phyloP scores from a whole-genome alignment of 768 basidiomycete genomes.

The Scleroderma bovista region DNA sequence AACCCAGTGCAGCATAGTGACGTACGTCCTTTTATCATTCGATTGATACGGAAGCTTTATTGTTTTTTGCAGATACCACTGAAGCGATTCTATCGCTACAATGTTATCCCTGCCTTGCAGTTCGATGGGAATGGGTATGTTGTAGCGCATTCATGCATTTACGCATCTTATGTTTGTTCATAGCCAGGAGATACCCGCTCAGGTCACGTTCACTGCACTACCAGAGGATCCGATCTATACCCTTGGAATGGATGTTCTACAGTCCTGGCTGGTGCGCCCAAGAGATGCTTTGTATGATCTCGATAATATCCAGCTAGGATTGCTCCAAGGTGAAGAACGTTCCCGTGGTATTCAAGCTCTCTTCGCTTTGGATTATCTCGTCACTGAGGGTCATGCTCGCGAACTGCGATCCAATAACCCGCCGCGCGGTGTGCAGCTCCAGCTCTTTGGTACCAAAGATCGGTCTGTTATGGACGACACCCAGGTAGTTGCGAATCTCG shows the following conservation, averaged over 20 bases:
- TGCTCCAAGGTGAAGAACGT: constrained; percentile 52
- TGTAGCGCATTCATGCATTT: neutral
- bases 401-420: constrained; percentile 60
- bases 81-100: constrained; percentile 89
- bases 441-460: constrained; percentile 51
- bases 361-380: constrained; percentile 86
- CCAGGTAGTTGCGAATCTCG: constrained; percentile 88
- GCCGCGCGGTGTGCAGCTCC: constrained; percentile 88
- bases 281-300: constrained; percentile 85
- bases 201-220: constrained; percentile 62
- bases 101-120: constrained; percentile 45
- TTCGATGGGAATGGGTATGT: constrained; percentile 70
- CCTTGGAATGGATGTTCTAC: constrained; percentile 85
- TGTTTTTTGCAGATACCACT: constrained; percentile 60
- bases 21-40: constrained; percentile 35
- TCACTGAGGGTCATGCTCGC: constrained; percentile 92
- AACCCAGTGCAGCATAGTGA: constrained; percentile 67
- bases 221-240: constrained; percentile 90
- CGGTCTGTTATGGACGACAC: constrained; percentile 67
- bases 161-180: constrained; percentile 1
- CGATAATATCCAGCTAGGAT: constrained; percentile 86
- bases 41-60: neutral
- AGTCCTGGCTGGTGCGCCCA: constrained; percentile 92
- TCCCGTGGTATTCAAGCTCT: constrained; percentile 58
- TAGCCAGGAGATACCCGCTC: constrained; percentile 55